Evolutionary conservation across 495 filamentous ascomycete species (phyloP).

Genomic region (Saxophila tyrrhenica): DNA sequence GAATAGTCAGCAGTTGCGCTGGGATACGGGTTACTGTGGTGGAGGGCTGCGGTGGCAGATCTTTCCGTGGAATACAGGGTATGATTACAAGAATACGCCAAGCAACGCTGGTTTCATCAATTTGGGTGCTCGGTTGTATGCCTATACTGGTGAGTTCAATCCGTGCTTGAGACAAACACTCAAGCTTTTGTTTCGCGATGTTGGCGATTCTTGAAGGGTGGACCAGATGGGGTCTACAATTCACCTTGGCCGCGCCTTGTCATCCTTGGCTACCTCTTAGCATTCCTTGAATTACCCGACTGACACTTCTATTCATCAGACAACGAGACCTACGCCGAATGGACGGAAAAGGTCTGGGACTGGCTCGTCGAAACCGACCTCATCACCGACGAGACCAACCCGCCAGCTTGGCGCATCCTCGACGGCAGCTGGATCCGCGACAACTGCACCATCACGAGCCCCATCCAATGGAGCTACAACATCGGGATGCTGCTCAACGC

Average conservation of each 20-base stretch:
- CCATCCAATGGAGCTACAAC: constrained; percentile 18
- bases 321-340: constrained; percentile 62
- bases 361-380: constrained; percentile 53
- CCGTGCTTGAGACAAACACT: no score
- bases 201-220: neutral
- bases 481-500: constrained; percentile 12
- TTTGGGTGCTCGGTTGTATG: constrained; percentile 61
- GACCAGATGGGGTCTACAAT: neutral
- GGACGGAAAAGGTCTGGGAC: constrained; percentile 60
- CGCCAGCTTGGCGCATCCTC: constrained; percentile 57
- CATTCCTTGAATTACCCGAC: neutral
- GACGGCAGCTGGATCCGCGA: constrained; percentile 49
- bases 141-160: constrained; percentile 41
- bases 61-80: constrained; percentile 56
- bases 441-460: constrained; percentile 40
- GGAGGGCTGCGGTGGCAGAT: constrained; percentile 66
- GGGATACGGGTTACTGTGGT: constrained; percentile 33
- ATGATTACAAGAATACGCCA: constrained; percentile 69
- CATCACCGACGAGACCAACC: constrained; percentile 36
- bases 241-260: no score
- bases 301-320: constrained; percentile 21
- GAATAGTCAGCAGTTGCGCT: constrained; percentile 37
- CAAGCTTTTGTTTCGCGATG: no score
- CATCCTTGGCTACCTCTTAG: neutral
- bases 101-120: constrained; percentile 74